Base-by-base conservation (phyloP, 73 alveolate species). In the Paramecium sexaurelia region DNA sequence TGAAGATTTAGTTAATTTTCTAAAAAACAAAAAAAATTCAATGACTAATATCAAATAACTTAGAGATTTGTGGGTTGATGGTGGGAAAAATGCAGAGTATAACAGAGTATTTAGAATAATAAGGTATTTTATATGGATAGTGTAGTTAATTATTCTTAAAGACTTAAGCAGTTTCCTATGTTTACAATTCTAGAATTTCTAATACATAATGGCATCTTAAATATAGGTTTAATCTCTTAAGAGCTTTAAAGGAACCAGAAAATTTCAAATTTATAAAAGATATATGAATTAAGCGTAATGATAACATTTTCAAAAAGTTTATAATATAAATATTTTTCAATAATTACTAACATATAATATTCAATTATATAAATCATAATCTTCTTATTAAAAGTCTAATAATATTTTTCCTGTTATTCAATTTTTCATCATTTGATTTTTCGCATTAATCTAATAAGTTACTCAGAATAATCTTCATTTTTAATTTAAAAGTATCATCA, bases 1-100 rank as follows among this genome's bases (percentile, higher is more conserved):
- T 43, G 90, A 78, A 1, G 90, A 78, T 7, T 78, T 78, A 10
- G 90, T 78, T 6, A 78, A 78, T 45, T 41, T 78, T 20, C 36
- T 78, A 24, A 78, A 78, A 78, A 41, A 32, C 26, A 78, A 78
- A 43, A 78, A 78, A 45, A 78, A 78, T 24, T 43, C 68, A 11
- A 78, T 78, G 90, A 78, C 90, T 2, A 78, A 78, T 33, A 78
- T 78, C 8, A 78, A 78, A 75, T 75, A 36, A 39, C 20, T 39
- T 17, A 75, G 88, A 40, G 68, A 75, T 15, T 39, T 75, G 13
- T 78, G 90, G 90, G 47, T 78, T 10, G 75, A 78, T 41, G 55
- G 90, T 0, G 90, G 90, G 6, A 37, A 43, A 40, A 78, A 78
- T 40, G 43, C 43, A 19, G 90, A 78, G 13, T 78, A 36, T 13